Conservation (phyloP, 305 asterid species). For the Petunia hybrid region DNA sequence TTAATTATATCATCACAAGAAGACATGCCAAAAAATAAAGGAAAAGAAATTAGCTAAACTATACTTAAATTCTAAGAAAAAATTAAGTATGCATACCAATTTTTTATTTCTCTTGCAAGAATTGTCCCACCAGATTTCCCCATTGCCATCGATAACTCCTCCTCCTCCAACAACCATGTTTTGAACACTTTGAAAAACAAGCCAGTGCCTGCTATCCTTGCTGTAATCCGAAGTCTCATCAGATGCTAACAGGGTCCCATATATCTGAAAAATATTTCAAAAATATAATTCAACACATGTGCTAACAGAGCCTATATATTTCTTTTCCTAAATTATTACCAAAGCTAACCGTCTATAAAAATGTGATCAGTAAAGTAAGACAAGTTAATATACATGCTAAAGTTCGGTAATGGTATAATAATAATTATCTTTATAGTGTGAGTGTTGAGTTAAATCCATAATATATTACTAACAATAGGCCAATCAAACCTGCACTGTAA, state of each 20-base stretch:
- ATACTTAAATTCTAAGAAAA: neutral
- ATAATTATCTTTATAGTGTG: no score
- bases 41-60: neutral
- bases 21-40: neutral
- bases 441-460: neutral
- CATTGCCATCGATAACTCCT: slow-evolving; percentile 73
- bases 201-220: slow-evolving; percentile 67
- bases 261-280: slow-evolving; percentile 47
- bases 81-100: slow-evolving; percentile 41
- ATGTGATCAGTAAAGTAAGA: no score
- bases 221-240: slow-evolving; percentile 54
- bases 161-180: slow-evolving; percentile 67
- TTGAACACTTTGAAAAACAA: slow-evolving; percentile 51
- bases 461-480: neutral
- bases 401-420: no score
- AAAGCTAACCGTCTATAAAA: no score
- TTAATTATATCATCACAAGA: neutral
- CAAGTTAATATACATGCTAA: no score
- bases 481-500: slow-evolving; percentile 52
- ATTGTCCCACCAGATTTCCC: slow-evolving; percentile 84
- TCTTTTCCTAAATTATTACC: no score
- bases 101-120: slow-evolving; percentile 70
- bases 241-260: slow-evolving; percentile 66
- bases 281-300: neutral
- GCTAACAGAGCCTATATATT: neutral